Evolutionary conservation across 2,329 filamentous ascomycete species (phyloP), one percentile per base, ranked within the genome.

Genomic region (Penicillium polonicum): DNA sequence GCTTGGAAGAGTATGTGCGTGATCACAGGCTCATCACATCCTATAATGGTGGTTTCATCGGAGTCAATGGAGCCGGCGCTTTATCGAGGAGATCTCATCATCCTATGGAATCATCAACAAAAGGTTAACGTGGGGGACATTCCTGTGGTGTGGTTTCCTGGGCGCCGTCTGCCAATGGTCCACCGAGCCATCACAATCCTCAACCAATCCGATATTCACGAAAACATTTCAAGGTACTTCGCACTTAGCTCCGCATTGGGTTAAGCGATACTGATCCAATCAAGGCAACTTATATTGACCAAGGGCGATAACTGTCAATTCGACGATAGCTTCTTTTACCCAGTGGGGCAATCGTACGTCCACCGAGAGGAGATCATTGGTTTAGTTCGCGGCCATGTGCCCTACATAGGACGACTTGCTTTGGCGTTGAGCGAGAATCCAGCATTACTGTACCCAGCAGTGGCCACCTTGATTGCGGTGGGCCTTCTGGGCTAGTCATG

Each of bases 231-330:
- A 19, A 31, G 39, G 29, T 52, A 48, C 10, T 36, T 25, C 9
- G 29, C 29, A 12, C 29, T 21, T 31, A 13, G 23, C 25, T 21
- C 25, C 6, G 13, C 15, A 49, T 31, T 9, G 6, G n/a, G 13
- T 43, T 15, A 48, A 29, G n/a, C 42, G 21, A 31, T 36, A 31
- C 52, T 45, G 41, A 48, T 23, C 9, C 43, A 17, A 5, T 31
- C 10, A 42, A 68, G 65, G 39, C 65, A 68, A 54, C 17, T 58
- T 3, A 62, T 66, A 21, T 29, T 69, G 6, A 69, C 64, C 8
- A 66, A 67, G 51, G 64, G 67, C 2, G 67, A 67, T 43, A 69
- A 69, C 31, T 68, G 68, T 33, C 52, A 46, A 12, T 6, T 60
- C 12, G 58, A 66, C 45, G 64, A 68, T 46, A 52, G 65, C 10